Percentiles rank a stretch among this genome's conserved stretches.
phyloP scores from a whole-genome alignment of 2,329 filamentous ascomycete species.

The Colletotrichum chlorophyti region DNA sequence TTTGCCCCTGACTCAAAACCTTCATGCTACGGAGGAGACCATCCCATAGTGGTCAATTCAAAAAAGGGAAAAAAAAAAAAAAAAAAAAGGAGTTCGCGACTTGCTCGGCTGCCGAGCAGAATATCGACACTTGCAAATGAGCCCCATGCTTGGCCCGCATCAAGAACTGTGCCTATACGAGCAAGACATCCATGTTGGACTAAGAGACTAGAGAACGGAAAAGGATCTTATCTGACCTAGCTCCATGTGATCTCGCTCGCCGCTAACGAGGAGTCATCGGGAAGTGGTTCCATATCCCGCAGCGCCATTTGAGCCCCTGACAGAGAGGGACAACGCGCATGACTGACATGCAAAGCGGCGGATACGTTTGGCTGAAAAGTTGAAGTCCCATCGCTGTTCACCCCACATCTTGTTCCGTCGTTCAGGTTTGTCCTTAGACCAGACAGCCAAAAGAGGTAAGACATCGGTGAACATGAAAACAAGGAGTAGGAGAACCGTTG shows the following conservation, averaged over 20 bases:
- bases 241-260: not conserved
- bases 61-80: no score
- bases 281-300: not conserved
- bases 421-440: slow-evolving; percentile 1
- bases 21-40: slow-evolving; percentile 10
- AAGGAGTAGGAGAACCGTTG: slow-evolving; percentile 1
- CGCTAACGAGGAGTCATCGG: not conserved
- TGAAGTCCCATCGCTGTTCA: no score
- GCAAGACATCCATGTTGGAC: not conserved
- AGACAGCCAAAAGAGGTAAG: slow-evolving; percentile 12
- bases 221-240: not conserved
- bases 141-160: not conserved
- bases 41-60: not conserved
- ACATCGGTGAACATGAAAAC: not conserved
- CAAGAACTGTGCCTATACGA: slow-evolving; percentile 13
- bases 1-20: slow-evolving; percentile 9
- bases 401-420: not conserved
- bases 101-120: not conserved
- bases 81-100: no score
- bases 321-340: no score
- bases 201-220: not conserved
- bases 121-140: not conserved
- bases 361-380: no score
- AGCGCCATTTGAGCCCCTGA: not conserved
- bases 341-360: not conserved